Evolutionary conservation across 2,329 filamentous ascomycete species (phyloP).

Genomic region (Setomelanomma holmii): DNA sequence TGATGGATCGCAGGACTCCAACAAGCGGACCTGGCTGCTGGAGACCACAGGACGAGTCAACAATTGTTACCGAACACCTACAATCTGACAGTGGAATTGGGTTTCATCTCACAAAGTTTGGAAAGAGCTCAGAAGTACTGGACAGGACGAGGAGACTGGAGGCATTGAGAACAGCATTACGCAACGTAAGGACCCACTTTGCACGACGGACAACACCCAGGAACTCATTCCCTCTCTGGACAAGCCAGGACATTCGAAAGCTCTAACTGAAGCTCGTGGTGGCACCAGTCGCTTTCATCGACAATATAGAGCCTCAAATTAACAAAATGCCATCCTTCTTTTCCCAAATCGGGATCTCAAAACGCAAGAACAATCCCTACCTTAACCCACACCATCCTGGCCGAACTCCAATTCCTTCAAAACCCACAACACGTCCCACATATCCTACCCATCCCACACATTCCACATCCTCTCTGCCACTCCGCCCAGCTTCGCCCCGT

Average conservation of each 20-base stretch:
- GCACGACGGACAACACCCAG: neutral
- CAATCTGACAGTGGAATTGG: neutral
- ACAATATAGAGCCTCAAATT: neutral
- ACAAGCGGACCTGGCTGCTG: neutral
- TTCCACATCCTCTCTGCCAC: conserved; percentile 3
- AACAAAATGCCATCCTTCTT: conserved; percentile 11
- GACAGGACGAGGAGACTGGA: neutral
- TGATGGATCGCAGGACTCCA: neutral
- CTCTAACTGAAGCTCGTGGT: neutral
- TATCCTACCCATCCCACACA: neutral
- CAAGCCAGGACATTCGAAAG: too few relatives aligned
- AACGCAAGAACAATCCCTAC: conserved; percentile 20
- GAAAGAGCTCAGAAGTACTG: neutral
- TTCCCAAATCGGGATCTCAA: conserved; percentile 4
- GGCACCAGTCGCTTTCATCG: neutral
- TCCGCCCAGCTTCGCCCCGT: conserved; percentile 8
- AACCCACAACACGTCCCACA: conserved; percentile 1
- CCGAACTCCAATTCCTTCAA: too few relatives aligned
- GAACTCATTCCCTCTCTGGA: neutral
- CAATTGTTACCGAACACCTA: neutral
- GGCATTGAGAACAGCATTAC: neutral
- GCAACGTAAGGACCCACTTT: neutral
- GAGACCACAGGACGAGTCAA: neutral
- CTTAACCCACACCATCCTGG: conserved; percentile 15
- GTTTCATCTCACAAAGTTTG: neutral